Conservation (phyloP, 768 basidiomycete species). For the Pleurotus sapidus region DNA sequence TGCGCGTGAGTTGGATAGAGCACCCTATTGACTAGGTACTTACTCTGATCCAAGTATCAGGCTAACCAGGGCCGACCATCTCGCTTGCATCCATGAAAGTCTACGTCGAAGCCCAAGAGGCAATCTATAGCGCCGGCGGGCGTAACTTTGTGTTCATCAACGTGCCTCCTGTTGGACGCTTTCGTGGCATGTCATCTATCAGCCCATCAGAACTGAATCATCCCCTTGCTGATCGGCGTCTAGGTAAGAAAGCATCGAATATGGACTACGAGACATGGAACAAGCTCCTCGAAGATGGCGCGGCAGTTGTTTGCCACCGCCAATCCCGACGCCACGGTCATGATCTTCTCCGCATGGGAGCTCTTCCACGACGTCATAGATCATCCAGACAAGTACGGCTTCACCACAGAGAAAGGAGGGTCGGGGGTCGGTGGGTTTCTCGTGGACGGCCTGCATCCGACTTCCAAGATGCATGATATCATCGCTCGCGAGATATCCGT, state of each 20-base stretch:
- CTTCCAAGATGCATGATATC: slow-evolving; percentile 45
- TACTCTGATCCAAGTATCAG: neutral
- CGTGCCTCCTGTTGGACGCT: slow-evolving; percentile 47
- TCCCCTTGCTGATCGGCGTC: neutral
- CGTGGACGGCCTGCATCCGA: slow-evolving; percentile 53
- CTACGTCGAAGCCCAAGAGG: slow-evolving; percentile 44
- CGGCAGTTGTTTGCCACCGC: slow-evolving; percentile 30
- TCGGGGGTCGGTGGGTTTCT: slow-evolving; percentile 40
- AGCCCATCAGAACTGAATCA: neutral
- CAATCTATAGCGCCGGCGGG: slow-evolving; percentile 46
- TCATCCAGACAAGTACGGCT: slow-evolving; percentile 37
- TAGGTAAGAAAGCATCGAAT: neutral
- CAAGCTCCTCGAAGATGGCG: slow-evolving; percentile 16
- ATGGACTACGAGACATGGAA: neutral
- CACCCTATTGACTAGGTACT: neutral
- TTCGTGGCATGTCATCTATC: slow-evolving; percentile 20
- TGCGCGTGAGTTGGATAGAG: slow-evolving; percentile 39
- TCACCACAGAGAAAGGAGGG: slow-evolving; percentile 27
- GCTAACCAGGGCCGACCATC: slow-evolving; percentile 12
- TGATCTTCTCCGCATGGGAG: slow-evolving; percentile 48
- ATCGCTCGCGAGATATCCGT: slow-evolving; percentile 39
- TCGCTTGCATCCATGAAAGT: slow-evolving; percentile 21
- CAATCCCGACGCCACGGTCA: slow-evolving; percentile 42
- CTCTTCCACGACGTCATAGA: slow-evolving; percentile 47
- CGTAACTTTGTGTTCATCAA: slow-evolving; percentile 59